phyloP scores from a whole-genome alignment of 305 asterid species.

The Fraxinus sp. region DNA sequence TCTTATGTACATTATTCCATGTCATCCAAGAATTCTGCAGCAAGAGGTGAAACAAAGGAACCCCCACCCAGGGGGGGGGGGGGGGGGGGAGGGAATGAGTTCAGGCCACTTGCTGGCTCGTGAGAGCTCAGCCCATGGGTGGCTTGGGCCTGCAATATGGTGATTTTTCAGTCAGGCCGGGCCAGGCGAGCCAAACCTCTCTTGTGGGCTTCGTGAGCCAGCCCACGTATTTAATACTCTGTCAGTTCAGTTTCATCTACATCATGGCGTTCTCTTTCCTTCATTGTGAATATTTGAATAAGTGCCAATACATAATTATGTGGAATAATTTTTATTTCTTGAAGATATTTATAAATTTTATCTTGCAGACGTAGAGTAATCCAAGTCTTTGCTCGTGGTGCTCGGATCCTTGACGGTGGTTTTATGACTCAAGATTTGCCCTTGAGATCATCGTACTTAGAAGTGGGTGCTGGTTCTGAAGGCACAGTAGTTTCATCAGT shows the following conservation, averaged over 20 bases:
- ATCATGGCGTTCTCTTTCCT: not conserved
- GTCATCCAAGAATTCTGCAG: not conserved
- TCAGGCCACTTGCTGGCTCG: not conserved
- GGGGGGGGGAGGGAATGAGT: not conserved
- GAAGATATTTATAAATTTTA: constrained; percentile 14
- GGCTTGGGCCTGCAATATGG: not conserved
- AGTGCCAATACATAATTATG: not conserved
- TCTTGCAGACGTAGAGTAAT: constrained; percentile 83
- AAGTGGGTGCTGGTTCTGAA: constrained; percentile 66
- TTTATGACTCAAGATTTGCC: constrained; percentile 94
- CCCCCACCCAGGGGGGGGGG: not conserved
- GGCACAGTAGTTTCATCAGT: constrained; percentile 64
- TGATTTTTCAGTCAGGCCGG: not conserved
- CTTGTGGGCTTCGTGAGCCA: not conserved
- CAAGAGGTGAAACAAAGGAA: not conserved
- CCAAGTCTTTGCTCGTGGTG: constrained; percentile 90
- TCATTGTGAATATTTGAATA: not conserved
- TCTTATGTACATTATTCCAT: too few species aligned
- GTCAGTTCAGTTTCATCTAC: constrained; percentile 11
- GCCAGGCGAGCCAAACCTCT: not conserved
- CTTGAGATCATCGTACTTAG: constrained; percentile 71
- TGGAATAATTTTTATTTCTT: constrained; percentile 19
- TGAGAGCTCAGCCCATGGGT: not conserved
- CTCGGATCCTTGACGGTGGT: constrained; percentile 94
- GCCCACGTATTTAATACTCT: not conserved